Conservation (phyloP, 495 filamentous ascomycete genomes). For the Tuber magnatum region DNA sequence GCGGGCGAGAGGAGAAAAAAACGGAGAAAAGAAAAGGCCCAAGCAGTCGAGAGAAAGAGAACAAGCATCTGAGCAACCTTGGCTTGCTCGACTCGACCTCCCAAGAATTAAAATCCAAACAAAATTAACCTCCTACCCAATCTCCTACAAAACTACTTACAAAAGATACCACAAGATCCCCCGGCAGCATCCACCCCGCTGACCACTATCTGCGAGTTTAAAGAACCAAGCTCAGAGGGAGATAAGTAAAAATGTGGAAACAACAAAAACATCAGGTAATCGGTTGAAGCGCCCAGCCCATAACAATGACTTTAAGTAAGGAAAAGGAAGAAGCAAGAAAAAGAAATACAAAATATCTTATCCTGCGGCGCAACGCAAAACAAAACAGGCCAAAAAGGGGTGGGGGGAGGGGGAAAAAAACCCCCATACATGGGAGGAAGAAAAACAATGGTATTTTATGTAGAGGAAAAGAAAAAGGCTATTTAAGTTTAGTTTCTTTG, state of each 20-base stretch:
- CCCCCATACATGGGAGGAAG: background rate
- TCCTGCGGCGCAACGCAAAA: background rate
- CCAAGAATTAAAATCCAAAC: background rate
- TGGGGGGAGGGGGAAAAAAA: too few relatives aligned
- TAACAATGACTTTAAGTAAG: background rate
- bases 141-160: background rate
- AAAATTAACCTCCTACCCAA: background rate
- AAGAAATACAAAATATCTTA: background rate
- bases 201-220: slow-evolving; percentile 8
- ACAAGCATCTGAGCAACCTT: background rate
- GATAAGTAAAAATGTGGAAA: background rate
- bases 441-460: background rate
- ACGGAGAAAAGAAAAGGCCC: background rate
- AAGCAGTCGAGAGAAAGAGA: background rate
- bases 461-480: slow-evolving; percentile 7
- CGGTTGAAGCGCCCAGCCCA: slow-evolving; percentile 17
- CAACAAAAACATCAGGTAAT: slow-evolving; percentile 14
- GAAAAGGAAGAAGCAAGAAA: background rate
- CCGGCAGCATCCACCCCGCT: background rate
- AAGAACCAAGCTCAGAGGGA: background rate
- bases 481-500: background rate
- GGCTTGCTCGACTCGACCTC: background rate
- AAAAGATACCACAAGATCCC: background rate
- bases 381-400: slow-evolving; percentile 2
- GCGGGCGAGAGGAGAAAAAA: background rate